Evolutionary conservation across 78 protist species (phyloP).

Genomic region (Dictyostelium purpureum): DNA sequence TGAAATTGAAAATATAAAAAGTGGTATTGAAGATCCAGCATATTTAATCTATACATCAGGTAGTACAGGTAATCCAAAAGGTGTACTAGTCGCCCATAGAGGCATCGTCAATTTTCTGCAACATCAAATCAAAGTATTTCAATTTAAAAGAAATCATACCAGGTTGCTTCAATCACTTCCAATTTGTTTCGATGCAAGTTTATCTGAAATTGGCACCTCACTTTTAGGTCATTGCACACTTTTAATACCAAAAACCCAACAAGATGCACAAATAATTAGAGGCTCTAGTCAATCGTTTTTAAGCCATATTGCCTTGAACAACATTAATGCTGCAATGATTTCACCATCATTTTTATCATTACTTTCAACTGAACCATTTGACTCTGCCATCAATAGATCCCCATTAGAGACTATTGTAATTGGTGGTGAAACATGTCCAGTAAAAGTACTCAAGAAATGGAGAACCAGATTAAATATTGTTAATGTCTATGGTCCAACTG

Average conservation of each 20-base stretch:
- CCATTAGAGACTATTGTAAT: constrained; percentile 47
- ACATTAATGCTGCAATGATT: constrained; percentile 18
- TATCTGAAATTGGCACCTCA: constrained; percentile 58
- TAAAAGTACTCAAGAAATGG: constrained; percentile 17
- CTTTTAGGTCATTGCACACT: constrained; percentile 26
- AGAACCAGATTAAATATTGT: constrained; percentile 13
- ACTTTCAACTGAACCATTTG: not conserved
- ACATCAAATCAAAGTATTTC: constrained; percentile 26
- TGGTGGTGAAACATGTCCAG: constrained; percentile 76
- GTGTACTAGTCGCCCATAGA: constrained; percentile 36
- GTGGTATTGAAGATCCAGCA: not conserved
- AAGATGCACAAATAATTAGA: constrained; percentile 2
- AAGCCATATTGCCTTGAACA: not conserved
- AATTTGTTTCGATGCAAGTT: constrained; percentile 73
- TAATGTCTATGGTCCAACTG: constrained; percentile 78
- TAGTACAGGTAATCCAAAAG: constrained; percentile 64
- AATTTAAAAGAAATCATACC: not conserved
- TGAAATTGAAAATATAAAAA: not conserved
- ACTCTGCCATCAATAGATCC: not conserved
- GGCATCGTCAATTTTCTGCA: constrained; percentile 51
- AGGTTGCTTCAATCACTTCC: constrained; percentile 64
- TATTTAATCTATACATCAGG: constrained; percentile 73
- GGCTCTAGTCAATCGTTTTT: constrained; percentile 22
- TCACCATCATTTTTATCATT: constrained; percentile 61
- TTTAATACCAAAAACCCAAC: not conserved